A percentile compares a stretch with the other conserved stretches of the same genome.
These are phyloP conservation scores for Fraxinus dipetala DNA, from an alignment of 305 asterid species.

Conservation along the genomic window DNA sequence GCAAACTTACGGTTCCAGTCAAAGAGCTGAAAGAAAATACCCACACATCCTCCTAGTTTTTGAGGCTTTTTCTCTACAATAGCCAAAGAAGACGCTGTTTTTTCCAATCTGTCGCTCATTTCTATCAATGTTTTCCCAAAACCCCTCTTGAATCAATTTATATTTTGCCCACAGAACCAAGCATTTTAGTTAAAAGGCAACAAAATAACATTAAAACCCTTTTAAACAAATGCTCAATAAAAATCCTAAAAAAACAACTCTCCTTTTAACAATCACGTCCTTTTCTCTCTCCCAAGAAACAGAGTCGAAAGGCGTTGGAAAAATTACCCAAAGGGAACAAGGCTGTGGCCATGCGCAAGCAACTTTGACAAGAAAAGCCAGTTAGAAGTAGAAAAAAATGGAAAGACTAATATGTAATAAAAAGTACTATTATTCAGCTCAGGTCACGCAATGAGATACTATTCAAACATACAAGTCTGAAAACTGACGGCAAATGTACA, in stretches of 20 bases:
- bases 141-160: slow-evolving; percentile 17
- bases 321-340: slow-evolving; percentile 27
- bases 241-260: slow-evolving; percentile 6
- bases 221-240: slow-evolving; percentile 24
- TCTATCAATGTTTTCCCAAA: slow-evolving; percentile 16
- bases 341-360: slow-evolving; percentile 32
- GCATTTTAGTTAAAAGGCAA: slow-evolving; percentile 21
- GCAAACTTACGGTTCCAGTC: slow-evolving; percentile 95
- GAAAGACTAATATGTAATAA: slow-evolving; percentile 21
- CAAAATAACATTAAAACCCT: slow-evolving; percentile 22
- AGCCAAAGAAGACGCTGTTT: slow-evolving; percentile 52
- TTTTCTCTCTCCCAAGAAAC: slow-evolving; percentile 27
- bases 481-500: slow-evolving; percentile 44
- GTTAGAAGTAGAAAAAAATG: slow-evolving; percentile 21
- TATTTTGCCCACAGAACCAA: slow-evolving; percentile 25
- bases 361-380: slow-evolving; percentile 40
- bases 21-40: slow-evolving; percentile 81
- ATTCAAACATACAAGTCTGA: slow-evolving; percentile 34
- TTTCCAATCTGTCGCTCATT: slow-evolving; percentile 61
- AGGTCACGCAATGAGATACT: slow-evolving; percentile 30
- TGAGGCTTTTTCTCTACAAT: slow-evolving; percentile 79
- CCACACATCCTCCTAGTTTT: slow-evolving; percentile 79
- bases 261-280: slow-evolving; percentile 26
- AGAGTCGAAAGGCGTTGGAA: slow-evolving; percentile 23
- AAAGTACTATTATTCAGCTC: slow-evolving; percentile 11